phyloP scores from a whole-genome alignment of 2,329 filamentous ascomycete species.

The Furcasterigmium sp. region DNA sequence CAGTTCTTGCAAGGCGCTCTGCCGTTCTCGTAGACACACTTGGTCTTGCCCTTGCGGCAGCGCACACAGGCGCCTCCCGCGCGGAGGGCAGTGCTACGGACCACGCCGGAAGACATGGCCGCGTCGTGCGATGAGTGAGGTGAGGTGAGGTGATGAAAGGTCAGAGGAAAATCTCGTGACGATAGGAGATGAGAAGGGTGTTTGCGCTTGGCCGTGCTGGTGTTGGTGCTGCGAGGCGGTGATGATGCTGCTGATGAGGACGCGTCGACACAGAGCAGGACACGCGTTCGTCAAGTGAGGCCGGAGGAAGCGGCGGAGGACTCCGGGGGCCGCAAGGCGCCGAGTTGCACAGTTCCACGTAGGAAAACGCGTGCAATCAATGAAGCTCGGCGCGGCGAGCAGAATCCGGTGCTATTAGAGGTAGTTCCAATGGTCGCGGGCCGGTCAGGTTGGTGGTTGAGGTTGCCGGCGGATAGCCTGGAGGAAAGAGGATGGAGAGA shows the following conservation, averaged over 20 bases:
- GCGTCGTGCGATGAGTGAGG: not conserved
- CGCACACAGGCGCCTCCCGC: conserved; percentile 58
- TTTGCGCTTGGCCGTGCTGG: not conserved
- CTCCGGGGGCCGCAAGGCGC: conserved; percentile 2
- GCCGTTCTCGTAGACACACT: conserved; percentile 59
- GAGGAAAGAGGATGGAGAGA: conserved; percentile 4
- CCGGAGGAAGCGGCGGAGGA: not conserved
- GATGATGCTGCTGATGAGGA: not conserved
- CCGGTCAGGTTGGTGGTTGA: conserved; percentile 1
- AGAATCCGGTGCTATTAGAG: not conserved
- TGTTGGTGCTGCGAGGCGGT: not conserved
- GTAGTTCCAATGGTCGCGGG: not conserved
- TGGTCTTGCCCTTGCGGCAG: conserved; percentile 60
- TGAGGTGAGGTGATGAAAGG: not conserved
- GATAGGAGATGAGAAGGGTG: not conserved
- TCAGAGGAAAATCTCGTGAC: not conserved
- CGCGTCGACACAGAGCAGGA: not conserved
- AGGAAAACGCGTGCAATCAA: too few species aligned
- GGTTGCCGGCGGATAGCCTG: not conserved
- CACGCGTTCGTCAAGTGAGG: not conserved
- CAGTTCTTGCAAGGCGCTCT: conserved; percentile 60
- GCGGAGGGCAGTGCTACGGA: conserved; percentile 54
- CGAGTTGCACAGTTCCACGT: too few species aligned
- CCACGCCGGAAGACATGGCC: conserved; percentile 40
- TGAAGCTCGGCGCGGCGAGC: not conserved